A percentile compares a stretch with the other conserved stretches of the same genome.
Evolutionary conservation across 2,329 filamentous ascomycete species (phyloP).

Genomic region (Aspergillus phoenicis): DNA sequence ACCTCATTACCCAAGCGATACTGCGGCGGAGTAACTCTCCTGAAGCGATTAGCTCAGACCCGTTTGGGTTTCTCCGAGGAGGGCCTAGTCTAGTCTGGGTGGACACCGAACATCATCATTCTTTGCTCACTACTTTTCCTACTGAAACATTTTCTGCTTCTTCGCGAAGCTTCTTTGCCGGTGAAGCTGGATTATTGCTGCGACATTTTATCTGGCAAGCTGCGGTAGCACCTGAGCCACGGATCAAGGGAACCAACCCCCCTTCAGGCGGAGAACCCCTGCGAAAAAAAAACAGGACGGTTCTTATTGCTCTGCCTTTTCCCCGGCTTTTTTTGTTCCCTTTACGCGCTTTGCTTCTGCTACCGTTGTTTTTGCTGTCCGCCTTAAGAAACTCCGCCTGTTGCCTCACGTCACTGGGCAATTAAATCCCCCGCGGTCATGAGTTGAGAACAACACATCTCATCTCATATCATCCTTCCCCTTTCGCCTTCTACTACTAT

Average conservation of each 20-base stretch:
- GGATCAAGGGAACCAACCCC: too few species aligned
- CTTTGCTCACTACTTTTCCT: slow-evolving; percentile 2
- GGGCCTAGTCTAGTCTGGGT: neutral
- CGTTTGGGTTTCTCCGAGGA: slow-evolving; percentile 1
- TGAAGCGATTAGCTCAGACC: neutral
- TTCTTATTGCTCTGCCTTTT: too few species aligned
- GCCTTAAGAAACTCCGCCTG: neutral
- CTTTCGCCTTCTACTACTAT: neutral
- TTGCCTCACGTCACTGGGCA: slow-evolving; percentile 8
- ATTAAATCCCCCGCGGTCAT: slow-evolving; percentile 8
- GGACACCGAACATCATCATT: slow-evolving; percentile 4
- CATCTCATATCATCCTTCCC: neutral
- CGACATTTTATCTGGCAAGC: neutral
- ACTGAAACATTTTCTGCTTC: neutral
- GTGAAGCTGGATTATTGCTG: neutral
- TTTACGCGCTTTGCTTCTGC: neutral
- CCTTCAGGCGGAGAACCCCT: too few species aligned
- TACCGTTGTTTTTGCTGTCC: neutral
- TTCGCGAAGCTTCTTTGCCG: neutral
- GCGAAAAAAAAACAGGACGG: too few species aligned
- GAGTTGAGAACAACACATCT: slow-evolving; percentile 1
- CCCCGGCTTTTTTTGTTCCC: neutral
- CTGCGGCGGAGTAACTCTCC: slow-evolving; percentile 3
- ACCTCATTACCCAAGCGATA: neutral
- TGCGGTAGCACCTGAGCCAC: too few species aligned